Evolutionary conservation across 1,139 yeast genomes (phyloP).

Genomic region (Saccharomyces hybrid): DNA sequence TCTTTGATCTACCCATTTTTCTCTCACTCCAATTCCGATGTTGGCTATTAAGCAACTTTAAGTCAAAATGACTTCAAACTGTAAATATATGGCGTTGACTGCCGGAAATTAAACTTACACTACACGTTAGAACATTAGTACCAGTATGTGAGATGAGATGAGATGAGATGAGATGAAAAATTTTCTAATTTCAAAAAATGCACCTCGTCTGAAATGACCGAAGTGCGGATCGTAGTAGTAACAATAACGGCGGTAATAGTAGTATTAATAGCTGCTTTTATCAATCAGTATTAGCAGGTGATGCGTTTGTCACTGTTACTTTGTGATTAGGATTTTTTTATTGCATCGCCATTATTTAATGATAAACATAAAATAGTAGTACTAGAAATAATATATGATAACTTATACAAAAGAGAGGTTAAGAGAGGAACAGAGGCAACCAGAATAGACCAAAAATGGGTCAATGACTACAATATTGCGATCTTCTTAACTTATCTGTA

Average conservation of each 20-base stretch:
- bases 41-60: no score
- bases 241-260: no score
- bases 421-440: background rate
- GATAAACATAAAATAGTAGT: background rate
- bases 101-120: no score
- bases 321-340: background rate
- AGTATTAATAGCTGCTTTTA: no score
- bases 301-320: no score
- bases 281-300: background rate
- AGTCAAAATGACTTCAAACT: background rate
- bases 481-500: conserved; percentile 60
- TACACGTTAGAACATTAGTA: no score
- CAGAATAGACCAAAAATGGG: conserved; percentile 2
- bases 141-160: conserved; percentile 5
- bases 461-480: background rate
- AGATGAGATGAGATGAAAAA: conserved; percentile 12
- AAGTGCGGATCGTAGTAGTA: background rate
- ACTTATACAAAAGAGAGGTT: background rate
- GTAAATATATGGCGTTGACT: background rate
- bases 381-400: background rate
- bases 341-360: background rate
- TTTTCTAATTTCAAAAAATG: background rate
- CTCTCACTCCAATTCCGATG: background rate
- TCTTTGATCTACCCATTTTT: conserved; percentile 68
- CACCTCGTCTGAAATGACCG: background rate